Percentiles rank a stretch among this genome's conserved stretches.
Conservation (phyloP, 495 filamentous ascomycete species). For the Platismatia glauca region DNA sequence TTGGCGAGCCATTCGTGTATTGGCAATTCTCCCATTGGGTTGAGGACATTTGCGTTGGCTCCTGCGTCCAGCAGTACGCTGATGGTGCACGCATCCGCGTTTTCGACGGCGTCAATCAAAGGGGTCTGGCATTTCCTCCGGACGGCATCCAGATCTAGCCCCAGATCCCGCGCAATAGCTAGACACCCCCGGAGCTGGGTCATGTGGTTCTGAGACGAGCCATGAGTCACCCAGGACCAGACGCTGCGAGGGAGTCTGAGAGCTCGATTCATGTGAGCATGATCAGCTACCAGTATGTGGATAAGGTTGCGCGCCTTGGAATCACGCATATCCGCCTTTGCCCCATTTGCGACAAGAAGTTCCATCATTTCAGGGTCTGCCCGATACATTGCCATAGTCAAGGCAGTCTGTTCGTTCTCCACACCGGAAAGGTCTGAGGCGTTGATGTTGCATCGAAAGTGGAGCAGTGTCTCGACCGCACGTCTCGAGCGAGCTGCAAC, state of each 20-base stretch:
- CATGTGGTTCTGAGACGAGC: constrained; percentile 18
- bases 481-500: constrained; percentile 18
- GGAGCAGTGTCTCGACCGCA: constrained; percentile 23
- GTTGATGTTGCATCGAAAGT: constrained; percentile 20
- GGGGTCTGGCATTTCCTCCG: not conserved
- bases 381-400: constrained; percentile 21
- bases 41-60: not conserved
- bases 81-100: not conserved
- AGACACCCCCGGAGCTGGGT: constrained; percentile 1
- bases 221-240: constrained; percentile 25
- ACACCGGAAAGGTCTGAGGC: not conserved
- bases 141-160: too few relatives aligned
- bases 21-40: too few relatives aligned
- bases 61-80: not conserved
- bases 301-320: constrained; percentile 20
- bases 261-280: constrained; percentile 8
- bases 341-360: constrained; percentile 18
- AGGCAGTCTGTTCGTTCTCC: constrained; percentile 15
- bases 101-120: not conserved
- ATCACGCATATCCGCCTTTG: constrained; percentile 18
- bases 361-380: constrained; percentile 19
- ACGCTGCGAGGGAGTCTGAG: constrained; percentile 17
- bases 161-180: not conserved
- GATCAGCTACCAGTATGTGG: constrained; percentile 21
- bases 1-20: too few relatives aligned